Conservation (phyloP, 345 rosid genomes). For the Bruguiera parviflora region DNA sequence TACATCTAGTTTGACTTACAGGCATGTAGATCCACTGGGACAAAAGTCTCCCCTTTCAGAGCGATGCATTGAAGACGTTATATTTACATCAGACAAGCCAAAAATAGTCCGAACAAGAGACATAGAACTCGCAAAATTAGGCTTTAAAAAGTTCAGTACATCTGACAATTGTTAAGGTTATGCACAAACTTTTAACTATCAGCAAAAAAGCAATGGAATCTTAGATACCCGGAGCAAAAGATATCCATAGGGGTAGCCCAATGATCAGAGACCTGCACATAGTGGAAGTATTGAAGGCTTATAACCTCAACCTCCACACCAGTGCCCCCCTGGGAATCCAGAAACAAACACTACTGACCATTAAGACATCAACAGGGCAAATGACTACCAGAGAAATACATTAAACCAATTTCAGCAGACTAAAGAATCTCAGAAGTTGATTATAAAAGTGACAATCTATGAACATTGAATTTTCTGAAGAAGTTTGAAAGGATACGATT, state of each 20-base stretch:
- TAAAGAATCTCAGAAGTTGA: neutral
- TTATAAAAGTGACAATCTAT: neutral
- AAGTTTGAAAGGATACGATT: constrained; percentile 60
- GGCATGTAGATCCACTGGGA: constrained; percentile 53
- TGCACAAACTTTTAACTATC: neutral
- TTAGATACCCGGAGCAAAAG: neutral
- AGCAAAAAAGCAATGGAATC: neutral
- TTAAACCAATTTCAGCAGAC: neutral
- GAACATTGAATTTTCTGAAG: neutral
- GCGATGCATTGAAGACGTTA: constrained; percentile 34
- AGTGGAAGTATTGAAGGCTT: too few species aligned
- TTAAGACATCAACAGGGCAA: neutral
- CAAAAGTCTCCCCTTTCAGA: constrained; percentile 35
- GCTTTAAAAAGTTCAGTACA: constrained; percentile 36
- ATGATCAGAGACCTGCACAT: too few species aligned
- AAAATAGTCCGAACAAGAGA: constrained; percentile 46
- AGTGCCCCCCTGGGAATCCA: too few species aligned
- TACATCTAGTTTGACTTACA: constrained; percentile 48
- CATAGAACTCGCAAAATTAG: constrained; percentile 45
- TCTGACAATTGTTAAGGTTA: constrained; percentile 61
- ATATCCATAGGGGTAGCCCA: too few species aligned
- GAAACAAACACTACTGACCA: neutral
- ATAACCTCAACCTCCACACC: too few species aligned
- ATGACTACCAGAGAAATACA: neutral
- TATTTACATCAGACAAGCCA: constrained; percentile 38